These are phyloP conservation scores for Pseudofabraea citricarpa DNA, from an alignment of 2,329 filamentous ascomycete genomes.

Conservation along the genomic window DNA sequence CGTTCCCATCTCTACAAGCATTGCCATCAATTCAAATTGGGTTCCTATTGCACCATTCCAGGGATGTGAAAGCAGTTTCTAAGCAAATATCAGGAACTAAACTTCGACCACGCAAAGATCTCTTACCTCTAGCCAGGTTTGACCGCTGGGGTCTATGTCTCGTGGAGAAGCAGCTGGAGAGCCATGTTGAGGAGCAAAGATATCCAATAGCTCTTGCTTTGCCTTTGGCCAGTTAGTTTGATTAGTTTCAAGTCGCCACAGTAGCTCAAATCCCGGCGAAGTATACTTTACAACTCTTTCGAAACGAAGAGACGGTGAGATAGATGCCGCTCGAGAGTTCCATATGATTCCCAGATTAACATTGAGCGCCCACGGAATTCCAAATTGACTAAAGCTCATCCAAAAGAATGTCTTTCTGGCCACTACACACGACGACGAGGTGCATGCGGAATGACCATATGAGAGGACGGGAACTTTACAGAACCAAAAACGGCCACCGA, in stretches of 20 bases:
- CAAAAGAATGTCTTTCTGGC: background rate
- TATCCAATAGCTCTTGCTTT: slow-evolving; percentile 3
- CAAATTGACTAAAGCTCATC: slow-evolving; percentile 3
- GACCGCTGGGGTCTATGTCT: slow-evolving; percentile 1
- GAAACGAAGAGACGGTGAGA: slow-evolving; percentile 1
- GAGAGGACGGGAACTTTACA: background rate
- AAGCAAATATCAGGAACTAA: background rate
- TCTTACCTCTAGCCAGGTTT: slow-evolving; percentile 5
- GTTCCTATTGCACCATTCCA: background rate
- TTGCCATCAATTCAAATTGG: background rate
- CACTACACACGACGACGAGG: background rate
- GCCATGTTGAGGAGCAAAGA: slow-evolving; percentile 1
- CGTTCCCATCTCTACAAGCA: slow-evolving; percentile 2
- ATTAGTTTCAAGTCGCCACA: background rate
- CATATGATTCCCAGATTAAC: background rate
- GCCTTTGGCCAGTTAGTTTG: background rate
- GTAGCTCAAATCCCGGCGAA: slow-evolving; percentile 5
- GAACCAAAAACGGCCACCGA: background rate
- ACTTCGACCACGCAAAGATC: background rate
- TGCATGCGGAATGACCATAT: background rate
- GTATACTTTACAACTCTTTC: slow-evolving; percentile 1
- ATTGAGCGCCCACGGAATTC: slow-evolving; percentile 1
- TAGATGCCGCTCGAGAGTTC: background rate
- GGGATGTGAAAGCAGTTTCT: background rate
- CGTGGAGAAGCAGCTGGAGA: slow-evolving; percentile 2